Evolutionary conservation across 2,329 filamentous ascomycete species (phyloP), one percentile per base, ranked within the genome.

Genomic region (Aspergillus melleus): DNA sequence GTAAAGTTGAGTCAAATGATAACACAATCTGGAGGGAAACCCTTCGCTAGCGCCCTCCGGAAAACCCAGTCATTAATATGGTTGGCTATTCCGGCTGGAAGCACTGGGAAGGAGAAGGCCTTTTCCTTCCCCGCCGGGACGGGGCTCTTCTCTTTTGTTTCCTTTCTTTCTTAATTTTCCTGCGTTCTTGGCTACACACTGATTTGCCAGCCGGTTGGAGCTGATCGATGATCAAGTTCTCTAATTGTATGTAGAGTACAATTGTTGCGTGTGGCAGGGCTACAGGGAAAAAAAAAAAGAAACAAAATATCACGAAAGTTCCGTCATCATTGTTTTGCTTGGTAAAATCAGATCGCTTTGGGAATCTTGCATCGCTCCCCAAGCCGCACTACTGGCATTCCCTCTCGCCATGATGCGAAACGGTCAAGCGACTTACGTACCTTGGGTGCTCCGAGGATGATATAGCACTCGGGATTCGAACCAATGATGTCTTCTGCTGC

Each of bases 381-480:
- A 42, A 42, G 14, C 36, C 36, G 36, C 16, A n/a, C 16, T n/a
- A 42, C 36, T 36, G 36, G 16, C 60, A 50, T 20, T 57, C 32
- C 12, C 39, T 22, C 46, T 50, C 46, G 47, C 36, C 54, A 16
- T 50, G 36, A 55, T 51, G n/a, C 30, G 51, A 56, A 56, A 29
- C 47, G 47, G 30, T 51, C 54, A 47, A 47, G 10, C 20, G 44
- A 47, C 44, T 59, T 54, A 52, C 49, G 60, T 62, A 61, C 61
- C 62, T 59, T 57, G 57, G 60, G 52, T 61, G 54, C 47, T 58
- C 46, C 52, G 54, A 46, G 44, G 57, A 57, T 57, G 50, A 62
- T 39, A 49, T 49, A 60, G 26, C 61, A 44, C 52, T 54, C 42
- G 57, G 22, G 11, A 54, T 30, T 50, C 32, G 32, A 49, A 26